Evolutionary conservation across 176 grass and related monocot species (phyloP).

Genomic region (Rhynchospora tenuis): DNA sequence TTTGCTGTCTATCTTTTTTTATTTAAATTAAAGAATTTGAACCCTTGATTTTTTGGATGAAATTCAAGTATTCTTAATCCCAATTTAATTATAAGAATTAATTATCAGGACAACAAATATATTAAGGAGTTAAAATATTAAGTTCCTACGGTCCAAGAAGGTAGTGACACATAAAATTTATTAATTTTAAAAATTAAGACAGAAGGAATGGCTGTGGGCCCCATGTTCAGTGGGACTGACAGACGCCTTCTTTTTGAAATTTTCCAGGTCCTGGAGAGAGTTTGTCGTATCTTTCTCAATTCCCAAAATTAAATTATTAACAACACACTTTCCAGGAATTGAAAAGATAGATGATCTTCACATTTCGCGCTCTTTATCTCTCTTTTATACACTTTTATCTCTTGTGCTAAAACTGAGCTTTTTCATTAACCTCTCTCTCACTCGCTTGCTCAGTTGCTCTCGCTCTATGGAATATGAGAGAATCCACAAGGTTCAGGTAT

Average conservation of each 20-base stretch:
- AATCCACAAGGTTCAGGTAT: slow-evolving; percentile 87
- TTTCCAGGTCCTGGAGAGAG: background rate
- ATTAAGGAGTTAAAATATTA: background rate
- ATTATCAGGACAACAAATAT: background rate
- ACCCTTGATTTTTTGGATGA: too few relatives aligned
- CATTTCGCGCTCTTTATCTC: background rate
- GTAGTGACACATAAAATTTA: background rate
- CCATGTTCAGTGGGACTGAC: background rate
- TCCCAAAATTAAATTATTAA: slow-evolving; percentile 11
- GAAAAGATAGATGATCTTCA: background rate
- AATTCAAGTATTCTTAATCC: background rate
- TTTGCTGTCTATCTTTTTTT: too few relatives aligned
- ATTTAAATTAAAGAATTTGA: too few relatives aligned
- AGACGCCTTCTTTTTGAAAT: background rate
- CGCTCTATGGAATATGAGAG: slow-evolving; percentile 76
- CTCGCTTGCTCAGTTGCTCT: background rate
- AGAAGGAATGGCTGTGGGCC: background rate
- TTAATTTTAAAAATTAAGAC: background rate
- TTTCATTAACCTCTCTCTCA: background rate
- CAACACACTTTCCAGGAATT: slow-evolving; percentile 12
- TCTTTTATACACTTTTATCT: background rate
- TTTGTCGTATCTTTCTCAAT: slow-evolving; percentile 19
- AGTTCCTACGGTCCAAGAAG: background rate
- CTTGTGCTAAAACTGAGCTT: background rate
- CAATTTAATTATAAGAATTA: background rate